Conservation (phyloP, 2,329 filamentous ascomycete species). For the Xylaria sp. region DNA sequence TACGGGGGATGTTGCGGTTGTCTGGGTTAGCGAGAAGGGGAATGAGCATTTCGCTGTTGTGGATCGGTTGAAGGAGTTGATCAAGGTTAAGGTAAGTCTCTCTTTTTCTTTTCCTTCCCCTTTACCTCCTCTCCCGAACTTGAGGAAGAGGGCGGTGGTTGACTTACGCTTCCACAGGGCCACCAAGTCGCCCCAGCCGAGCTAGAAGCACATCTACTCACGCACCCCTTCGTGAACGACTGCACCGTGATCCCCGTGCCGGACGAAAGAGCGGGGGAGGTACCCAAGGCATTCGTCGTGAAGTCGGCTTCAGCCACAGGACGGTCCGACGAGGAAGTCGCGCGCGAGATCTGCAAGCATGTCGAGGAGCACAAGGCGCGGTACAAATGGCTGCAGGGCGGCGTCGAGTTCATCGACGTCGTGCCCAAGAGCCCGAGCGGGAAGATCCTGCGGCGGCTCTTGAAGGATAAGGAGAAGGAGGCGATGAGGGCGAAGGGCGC, state of each 20-base stretch:
- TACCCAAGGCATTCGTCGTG: conserved; percentile 72
- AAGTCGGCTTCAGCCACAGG: conserved; percentile 48
- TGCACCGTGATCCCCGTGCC: conserved; percentile 79
- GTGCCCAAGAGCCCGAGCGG: conserved; percentile 70
- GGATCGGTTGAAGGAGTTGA: conserved; percentile 67
- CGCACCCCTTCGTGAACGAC: conserved; percentile 76
- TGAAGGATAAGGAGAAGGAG: conserved; percentile 72
- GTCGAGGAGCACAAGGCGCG: conserved; percentile 63
- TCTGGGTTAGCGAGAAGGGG: conserved; percentile 67
- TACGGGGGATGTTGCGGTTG: conserved; percentile 83
- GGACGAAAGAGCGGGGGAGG: conserved; percentile 65
- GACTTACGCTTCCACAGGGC: conserved; percentile 51
- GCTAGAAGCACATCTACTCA: conserved; percentile 78
- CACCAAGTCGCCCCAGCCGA: conserved; percentile 84
- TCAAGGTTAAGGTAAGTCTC: conserved; percentile 55
- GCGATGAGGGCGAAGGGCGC: conserved; percentile 62
- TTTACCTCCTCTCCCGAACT: not conserved
- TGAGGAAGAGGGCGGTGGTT: no score
- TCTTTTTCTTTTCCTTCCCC: not conserved
- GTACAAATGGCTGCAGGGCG: conserved; percentile 63
- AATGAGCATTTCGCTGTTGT: conserved; percentile 85
- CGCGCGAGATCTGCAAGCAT: conserved; percentile 55
- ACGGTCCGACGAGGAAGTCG: conserved; percentile 45
- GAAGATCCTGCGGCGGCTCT: conserved; percentile 65
- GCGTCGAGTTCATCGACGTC: conserved; percentile 59